phyloP scores from a whole-genome alignment of 305 asterid species.

The Fraxinus paxiana region DNA sequence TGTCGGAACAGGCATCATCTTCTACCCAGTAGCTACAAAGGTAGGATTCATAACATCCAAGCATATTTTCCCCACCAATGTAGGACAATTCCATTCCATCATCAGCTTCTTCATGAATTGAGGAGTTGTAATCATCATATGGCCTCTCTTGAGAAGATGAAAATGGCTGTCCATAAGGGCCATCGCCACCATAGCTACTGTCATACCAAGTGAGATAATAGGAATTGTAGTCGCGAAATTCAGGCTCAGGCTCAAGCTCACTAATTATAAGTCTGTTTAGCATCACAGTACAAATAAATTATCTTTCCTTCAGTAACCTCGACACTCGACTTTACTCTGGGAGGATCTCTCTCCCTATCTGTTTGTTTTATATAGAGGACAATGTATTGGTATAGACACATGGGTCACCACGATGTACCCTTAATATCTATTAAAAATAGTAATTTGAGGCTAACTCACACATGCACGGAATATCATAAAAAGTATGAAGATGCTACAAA shows the following conservation, averaged over 20 bases:
- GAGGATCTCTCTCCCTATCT: neutral
- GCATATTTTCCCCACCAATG: slow-evolving; percentile 17
- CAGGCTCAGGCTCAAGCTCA: slow-evolving; percentile 11
- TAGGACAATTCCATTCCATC: neutral
- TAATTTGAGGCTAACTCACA: neutral
- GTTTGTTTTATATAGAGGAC: neutral
- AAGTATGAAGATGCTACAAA: neutral
- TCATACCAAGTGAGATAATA: slow-evolving; percentile 23
- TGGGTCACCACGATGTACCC: neutral
- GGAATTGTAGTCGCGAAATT: neutral
- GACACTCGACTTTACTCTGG: neutral
- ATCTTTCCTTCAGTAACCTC: neutral
- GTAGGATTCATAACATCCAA: slow-evolving; percentile 18
- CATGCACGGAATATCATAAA: neutral
- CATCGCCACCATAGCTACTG: neutral
- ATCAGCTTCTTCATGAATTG: neutral
- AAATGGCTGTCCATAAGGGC: slow-evolving; percentile 22
- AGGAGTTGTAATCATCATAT: neutral
- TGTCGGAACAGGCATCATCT: slow-evolving; percentile 8
- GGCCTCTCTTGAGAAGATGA: slow-evolving; percentile 1
- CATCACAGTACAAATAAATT: slow-evolving; percentile 1
- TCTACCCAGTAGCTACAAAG: slow-evolving; percentile 15
- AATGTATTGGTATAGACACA: neutral
- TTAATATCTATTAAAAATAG: neutral
- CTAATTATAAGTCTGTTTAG: neutral